These are phyloP conservation scores for Alternaria triticimaculans DNA, from an alignment of 2,329 filamentous ascomycete species.

Conservation along the genomic window DNA sequence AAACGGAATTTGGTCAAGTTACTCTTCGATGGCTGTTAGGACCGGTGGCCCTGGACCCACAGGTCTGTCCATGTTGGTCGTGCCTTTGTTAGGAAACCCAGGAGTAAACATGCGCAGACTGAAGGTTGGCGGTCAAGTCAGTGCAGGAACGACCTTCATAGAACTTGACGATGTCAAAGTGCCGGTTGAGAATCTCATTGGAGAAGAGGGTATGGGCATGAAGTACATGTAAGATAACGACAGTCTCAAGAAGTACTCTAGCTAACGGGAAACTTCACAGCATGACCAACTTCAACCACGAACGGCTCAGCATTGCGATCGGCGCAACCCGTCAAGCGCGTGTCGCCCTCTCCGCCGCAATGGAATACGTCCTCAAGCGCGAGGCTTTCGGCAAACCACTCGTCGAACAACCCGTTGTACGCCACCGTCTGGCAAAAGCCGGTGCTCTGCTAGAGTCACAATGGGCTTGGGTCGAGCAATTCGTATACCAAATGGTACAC, in stretches of 20 bases:
- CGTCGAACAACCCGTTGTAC: slow-evolving; percentile 76
- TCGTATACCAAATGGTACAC: slow-evolving; percentile 71
- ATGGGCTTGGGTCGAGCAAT: slow-evolving; percentile 75
- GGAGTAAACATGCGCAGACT: slow-evolving; percentile 73
- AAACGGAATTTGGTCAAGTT: slow-evolving; percentile 70
- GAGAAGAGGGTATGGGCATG: slow-evolving; percentile 74
- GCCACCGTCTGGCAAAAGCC: slow-evolving; percentile 74
- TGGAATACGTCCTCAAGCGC: slow-evolving; percentile 69
- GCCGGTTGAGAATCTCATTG: slow-evolving; percentile 73
- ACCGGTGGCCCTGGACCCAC: slow-evolving; percentile 69
- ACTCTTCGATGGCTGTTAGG: slow-evolving; percentile 73
- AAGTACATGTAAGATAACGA: slow-evolving; percentile 59
- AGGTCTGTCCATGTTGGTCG: slow-evolving; percentile 71
- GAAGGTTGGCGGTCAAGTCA: slow-evolving; percentile 69
- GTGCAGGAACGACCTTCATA: slow-evolving; percentile 75
- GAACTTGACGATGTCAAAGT: slow-evolving; percentile 78
- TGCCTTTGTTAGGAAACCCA: slow-evolving; percentile 70
- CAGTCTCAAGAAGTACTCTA: background rate
- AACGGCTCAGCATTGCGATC: slow-evolving; percentile 71
- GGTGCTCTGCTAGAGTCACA: slow-evolving; percentile 72
- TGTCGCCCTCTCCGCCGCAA: slow-evolving; percentile 65
- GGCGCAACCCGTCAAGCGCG: slow-evolving; percentile 67
- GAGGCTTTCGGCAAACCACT: slow-evolving; percentile 73
- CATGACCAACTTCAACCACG: slow-evolving; percentile 83
- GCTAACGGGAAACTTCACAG: slow-evolving; percentile 4